Evolutionary conservation across 1,284 basidiomycete species (phyloP).

Genomic region (Inonotus hispidus): DNA sequence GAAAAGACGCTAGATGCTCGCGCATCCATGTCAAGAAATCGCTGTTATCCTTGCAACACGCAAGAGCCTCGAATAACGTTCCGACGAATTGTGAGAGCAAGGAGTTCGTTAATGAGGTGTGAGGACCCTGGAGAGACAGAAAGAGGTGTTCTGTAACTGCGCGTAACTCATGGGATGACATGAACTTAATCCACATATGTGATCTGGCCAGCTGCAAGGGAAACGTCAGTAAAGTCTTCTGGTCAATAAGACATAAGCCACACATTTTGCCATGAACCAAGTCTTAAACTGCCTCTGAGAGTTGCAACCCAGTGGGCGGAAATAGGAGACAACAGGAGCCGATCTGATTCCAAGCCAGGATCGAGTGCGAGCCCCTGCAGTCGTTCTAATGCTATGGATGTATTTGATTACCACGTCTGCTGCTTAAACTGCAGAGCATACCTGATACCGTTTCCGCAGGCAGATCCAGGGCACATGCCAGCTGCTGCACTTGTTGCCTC

Average conservation of each 20-base stretch:
- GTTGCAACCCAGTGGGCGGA: slow-evolving; percentile 28
- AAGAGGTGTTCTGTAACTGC: slow-evolving; percentile 1
- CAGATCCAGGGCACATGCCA: slow-evolving; percentile 26
- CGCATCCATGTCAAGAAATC: slow-evolving; percentile 1
- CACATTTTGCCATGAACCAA: not conserved
- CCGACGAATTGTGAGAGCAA: not conserved
- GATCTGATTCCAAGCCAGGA: slow-evolving; percentile 24
- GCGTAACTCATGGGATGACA: slow-evolving; percentile 6
- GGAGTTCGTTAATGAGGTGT: not conserved
- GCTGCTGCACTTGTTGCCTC: slow-evolving; percentile 28
- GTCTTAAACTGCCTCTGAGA: not conserved
- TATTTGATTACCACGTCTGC: not conserved
- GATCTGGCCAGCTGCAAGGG: not conserved
- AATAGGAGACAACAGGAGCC: slow-evolving; percentile 26
- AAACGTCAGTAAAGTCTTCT: not conserved
- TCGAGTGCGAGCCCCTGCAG: slow-evolving; percentile 28
- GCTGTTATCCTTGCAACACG: not conserved
- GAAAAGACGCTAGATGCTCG: slow-evolving; percentile 1
- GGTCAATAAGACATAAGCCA: not conserved
- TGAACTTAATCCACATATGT: slow-evolving; percentile 11
- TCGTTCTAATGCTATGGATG: slow-evolving; percentile 26
- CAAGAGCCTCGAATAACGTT: not conserved
- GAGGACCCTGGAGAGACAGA: not conserved
- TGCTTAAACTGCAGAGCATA: not conserved
- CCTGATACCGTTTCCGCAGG: not conserved